Evolutionary conservation across 768 basidiomycete genomes (phyloP), one percentile per base, ranked within the genome.

Genomic region (Pleurotus cornucopiae): DNA sequence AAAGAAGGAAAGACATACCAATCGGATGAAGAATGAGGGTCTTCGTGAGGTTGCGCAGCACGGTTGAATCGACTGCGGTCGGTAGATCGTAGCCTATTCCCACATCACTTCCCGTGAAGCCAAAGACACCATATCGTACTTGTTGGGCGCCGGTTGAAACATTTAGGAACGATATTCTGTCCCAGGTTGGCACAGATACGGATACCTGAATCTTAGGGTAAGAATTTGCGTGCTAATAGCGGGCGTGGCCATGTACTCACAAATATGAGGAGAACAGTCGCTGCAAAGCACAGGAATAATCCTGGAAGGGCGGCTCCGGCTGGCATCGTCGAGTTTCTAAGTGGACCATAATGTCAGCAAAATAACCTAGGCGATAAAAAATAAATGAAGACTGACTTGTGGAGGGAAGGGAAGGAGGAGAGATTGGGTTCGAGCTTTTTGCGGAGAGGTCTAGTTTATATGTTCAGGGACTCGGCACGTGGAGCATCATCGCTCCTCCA

Each of bases 1-100:
- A 23, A 51, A 41, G 59, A 58, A 18, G 2, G 18, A 40, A 26
- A 48, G 51, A 68, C 76, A 58, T 61, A 84, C 86, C 87, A 62
- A 94, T 84, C 30, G 91, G 90, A 67, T 92, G 88, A 21, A 94
- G 77, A 61, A 94, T 85, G 56, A 94, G 77, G 12, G 79, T 74
- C 66, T 73, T 80, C 13, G 91, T 92, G 58, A 94, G 81, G 65
- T 86, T 86, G 64, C 84, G 79, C 39, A 91, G 74, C 40, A 81
- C 69, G 5, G 60, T 63, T 7, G 78, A 78, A 67, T 84, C 80
- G 4, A 89, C 69, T 44, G 41, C 39, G 13, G 63, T 43, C 14
- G 60, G 55, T 26, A 85, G 76, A 45, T 67, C 62, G 64, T 90
- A 94, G 14, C 91, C 91, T 54, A 93, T 69, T 16, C 67, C 63